A percentile compares a stretch with the other conserved stretches of the same genome.
These are phyloP conservation scores for Lactarius deliciosus DNA, from an alignment of 768 basidiomycete species.

Conservation along the genomic window DNA sequence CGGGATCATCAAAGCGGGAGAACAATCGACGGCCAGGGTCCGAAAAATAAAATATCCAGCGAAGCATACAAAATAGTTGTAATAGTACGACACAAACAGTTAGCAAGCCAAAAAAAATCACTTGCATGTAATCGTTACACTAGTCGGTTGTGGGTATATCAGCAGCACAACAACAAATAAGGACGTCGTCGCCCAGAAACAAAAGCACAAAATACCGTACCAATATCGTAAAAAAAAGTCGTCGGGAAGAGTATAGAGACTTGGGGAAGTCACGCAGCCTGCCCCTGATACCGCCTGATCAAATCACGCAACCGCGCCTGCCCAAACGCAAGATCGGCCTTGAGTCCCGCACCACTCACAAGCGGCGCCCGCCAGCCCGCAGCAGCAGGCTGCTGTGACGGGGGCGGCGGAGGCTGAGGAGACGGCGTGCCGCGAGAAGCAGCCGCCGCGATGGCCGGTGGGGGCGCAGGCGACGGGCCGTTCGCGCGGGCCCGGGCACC, in stretches of 20 bases:
- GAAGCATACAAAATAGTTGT: too few relatives aligned
- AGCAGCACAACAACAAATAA: background rate
- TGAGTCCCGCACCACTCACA: constrained; percentile 16
- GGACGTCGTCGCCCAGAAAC: background rate
- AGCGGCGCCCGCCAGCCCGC: constrained; percentile 16
- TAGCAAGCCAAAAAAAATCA: background rate
- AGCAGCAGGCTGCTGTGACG: background rate
- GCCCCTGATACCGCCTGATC: constrained; percentile 77
- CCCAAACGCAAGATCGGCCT: constrained; percentile 65
- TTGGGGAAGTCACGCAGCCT: constrained; percentile 23
- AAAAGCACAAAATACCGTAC: background rate
- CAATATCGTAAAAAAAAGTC: background rate
- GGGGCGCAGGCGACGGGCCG: constrained; percentile 20
- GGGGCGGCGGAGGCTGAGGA: constrained; percentile 27
- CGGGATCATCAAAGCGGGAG: background rate
- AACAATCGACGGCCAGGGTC: background rate
- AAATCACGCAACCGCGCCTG: constrained; percentile 74
- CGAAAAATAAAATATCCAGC: background rate
- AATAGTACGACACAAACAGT: background rate
- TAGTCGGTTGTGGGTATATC: background rate
- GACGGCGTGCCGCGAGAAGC: constrained; percentile 32
- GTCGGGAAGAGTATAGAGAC: background rate
- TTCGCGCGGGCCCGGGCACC: constrained; percentile 29
- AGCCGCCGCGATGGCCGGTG: background rate
- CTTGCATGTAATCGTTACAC: background rate